These are phyloP conservation scores for Neurospora discreta DNA, from an alignment of 495 filamentous ascomycete genomes.

Conservation along the genomic window DNA sequence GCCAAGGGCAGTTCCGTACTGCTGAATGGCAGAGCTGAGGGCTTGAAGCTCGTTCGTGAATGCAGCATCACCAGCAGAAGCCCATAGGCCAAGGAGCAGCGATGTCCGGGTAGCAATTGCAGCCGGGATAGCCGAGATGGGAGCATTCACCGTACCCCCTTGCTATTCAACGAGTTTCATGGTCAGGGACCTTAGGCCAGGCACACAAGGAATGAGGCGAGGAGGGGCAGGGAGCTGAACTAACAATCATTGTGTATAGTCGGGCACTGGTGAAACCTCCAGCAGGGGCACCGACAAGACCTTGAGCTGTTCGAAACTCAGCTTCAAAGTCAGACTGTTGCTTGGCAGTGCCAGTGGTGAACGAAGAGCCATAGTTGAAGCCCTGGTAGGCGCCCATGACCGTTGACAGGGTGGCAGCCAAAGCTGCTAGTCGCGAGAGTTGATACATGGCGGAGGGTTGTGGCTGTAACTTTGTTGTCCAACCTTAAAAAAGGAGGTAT, in stretches of 20 bases:
- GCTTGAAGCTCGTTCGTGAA: conserved; percentile 61
- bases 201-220: neutral
- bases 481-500: neutral
- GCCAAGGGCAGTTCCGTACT: conserved; percentile 52
- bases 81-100: conserved; percentile 71
- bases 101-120: conserved; percentile 62
- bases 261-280: conserved; percentile 57
- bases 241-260: conserved; percentile 40
- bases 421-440: conserved; percentile 15
- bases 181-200: neutral
- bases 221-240: neutral
- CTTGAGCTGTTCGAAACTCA: conserved; percentile 60
- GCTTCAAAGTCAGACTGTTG: conserved; percentile 53
- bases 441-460: conserved; percentile 19
- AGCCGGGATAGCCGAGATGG: conserved; percentile 61
- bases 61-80: conserved; percentile 50
- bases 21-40: conserved; percentile 48
- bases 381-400: conserved; percentile 43
- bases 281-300: conserved; percentile 52
- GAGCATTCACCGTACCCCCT: conserved; percentile 42
- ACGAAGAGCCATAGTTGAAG: conserved; percentile 72
- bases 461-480: neutral
- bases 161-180: conserved; percentile 18
- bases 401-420: conserved; percentile 20
- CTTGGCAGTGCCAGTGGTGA: conserved; percentile 50